Base-by-base conservation (phyloP, 257 asterid species). In the Solanum bulbocastanum region DNA sequence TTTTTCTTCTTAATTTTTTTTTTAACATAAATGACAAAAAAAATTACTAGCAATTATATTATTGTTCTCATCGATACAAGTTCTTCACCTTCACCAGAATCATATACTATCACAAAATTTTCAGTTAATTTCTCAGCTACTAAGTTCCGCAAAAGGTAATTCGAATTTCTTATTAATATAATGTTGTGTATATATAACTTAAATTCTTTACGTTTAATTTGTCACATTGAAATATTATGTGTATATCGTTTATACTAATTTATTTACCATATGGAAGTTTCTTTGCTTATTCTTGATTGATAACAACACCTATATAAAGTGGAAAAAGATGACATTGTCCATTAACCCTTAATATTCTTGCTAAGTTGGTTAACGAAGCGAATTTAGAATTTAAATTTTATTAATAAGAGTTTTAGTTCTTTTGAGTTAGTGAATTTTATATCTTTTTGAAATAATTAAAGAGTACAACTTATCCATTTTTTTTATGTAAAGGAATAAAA, bases 11-110 rank as follows among this genome's bases (percentile, higher is more conserved):
- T 23, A 58, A 16, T 15, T 49, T 49, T 52, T 39, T 37, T 39
- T 84, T 52, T 73, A 72, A 92, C 95, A 90, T 96, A 96, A 96
- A 96, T 96, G 98, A 94, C 98, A 92, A 95, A 35, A 94, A 88
- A 88, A 86, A 87, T 91, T 83, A 27, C 89, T 74, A 93, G 93
- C 42, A 49, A 49, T 49, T 49, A 49, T 49, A 49, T 49, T 49
- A 49, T 49, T 49, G 60, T 49, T 49, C 60, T 49, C 23, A 89
- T 90, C 2, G 92, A 89, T 58, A 91, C 78, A 8, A 87, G 87
- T 16, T 94, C 93, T 36, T 92, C 94, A 1, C 94, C 91, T 1
- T 93, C 98, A 6, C 94, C 92, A 66, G 95, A 94, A 88, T 73
- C 93, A 9, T 91, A 87, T 42, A 93, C 78, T 35, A 62, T 91